Evolutionary conservation across 164 flowering plant species (phyloP), one percentile per base, ranked within the genome.

Genomic region (Sedum album): DNA sequence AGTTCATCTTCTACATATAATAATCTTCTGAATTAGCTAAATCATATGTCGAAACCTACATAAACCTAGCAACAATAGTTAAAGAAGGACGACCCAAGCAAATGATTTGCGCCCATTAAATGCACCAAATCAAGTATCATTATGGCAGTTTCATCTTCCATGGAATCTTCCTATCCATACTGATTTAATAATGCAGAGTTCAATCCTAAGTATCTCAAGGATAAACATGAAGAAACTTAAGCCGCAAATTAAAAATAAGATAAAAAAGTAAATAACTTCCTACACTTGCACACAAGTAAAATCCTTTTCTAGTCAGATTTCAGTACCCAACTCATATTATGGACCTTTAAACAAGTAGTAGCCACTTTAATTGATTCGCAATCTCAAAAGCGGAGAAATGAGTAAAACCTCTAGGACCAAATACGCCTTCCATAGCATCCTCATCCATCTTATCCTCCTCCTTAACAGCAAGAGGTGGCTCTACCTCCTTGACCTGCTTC

Each of bases 321-420:
- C n/a, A n/a, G n/a, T n/a, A n/a, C n/a, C n/a, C n/a, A n/a, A n/a
- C n/a, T n/a, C n/a, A n/a, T n/a, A n/a, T n/a, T n/a, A n/a, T n/a
- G n/a, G n/a, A n/a, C n/a, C n/a, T n/a, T n/a, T n/a, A n/a, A n/a
- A n/a, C n/a, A n/a, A n/a, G n/a, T n/a, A n/a, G n/a, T n/a, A n/a
- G n/a, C n/a, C n/a, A n/a, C n/a, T n/a, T n/a, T n/a, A n/a, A n/a
- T n/a, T n/a, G n/a, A n/a, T 13, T 44, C 48, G 15, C 15, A 44
- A 44, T 17, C 48, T 15, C 20, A 11, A 44, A 44, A 44, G 5
- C 15, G 18, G 4, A 44, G 18, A 44, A 39, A 31, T 31, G 9
- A 33, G 8, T 25, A 20, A 31, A 69, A 81, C 79, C 83, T 74
- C 70, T 71, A 4, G 42, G 14, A 17, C 73, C 74, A 11, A 28